Conservation (phyloP, 176 grass and related monocot genomes). For the Avena insularis region DNA sequence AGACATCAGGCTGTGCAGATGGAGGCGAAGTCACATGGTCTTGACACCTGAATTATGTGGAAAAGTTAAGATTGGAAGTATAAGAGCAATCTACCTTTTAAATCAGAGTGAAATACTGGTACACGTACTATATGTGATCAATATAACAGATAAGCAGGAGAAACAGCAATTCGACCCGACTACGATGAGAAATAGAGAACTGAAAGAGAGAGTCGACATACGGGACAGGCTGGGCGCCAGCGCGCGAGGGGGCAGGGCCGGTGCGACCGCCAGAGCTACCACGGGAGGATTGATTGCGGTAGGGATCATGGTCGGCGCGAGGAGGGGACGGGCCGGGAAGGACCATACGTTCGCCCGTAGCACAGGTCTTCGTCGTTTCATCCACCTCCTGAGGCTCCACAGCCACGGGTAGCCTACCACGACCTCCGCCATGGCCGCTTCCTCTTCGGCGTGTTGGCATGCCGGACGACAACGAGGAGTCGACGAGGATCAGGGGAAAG, state of each 20-base stretch:
- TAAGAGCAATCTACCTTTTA: background rate
- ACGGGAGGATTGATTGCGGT: background rate
- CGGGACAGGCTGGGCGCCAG: background rate
- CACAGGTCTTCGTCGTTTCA: background rate
- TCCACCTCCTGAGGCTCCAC: no score
- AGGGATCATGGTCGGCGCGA: background rate
- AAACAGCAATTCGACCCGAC: background rate
- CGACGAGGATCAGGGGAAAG: no score
- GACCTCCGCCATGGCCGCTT: no score
- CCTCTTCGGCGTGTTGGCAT: no score
- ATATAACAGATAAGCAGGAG: background rate
- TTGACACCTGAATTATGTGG: background rate
- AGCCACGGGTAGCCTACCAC: no score
- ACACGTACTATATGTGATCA: no score
- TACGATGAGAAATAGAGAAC: background rate
- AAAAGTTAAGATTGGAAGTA: background rate
- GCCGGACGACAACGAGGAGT: no score
- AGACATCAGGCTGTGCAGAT: background rate
- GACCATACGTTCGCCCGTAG: background rate
- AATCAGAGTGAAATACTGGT: no score
- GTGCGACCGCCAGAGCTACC: background rate
- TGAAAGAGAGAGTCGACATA: no score
- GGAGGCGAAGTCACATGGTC: background rate
- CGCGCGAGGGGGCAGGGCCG: background rate
- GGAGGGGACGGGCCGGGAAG: background rate